Evolutionary conservation across 306 rosid genomes (phyloP), one percentile per base, ranked within the genome.

Genomic region (Trifolium subterraneum): DNA sequence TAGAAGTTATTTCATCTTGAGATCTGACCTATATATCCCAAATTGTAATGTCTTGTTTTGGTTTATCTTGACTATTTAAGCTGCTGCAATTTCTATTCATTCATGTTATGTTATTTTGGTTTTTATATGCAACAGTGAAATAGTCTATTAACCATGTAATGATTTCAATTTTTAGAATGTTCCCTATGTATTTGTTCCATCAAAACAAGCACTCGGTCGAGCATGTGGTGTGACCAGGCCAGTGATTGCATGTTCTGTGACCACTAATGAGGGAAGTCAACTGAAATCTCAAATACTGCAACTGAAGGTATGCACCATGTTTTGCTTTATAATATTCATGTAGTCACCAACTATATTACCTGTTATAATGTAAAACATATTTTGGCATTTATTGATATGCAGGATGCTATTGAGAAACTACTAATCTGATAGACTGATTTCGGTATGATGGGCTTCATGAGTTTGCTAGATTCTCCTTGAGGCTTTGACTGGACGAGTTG

Each of bases 331-430:
- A 9, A 44, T 75, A 13, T 47, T 15, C 36, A 6, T 2, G 9
- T 50, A 13, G n/a, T 1, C 27, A 22, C 27, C 13, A 10, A 2
- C 69, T 50, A 16, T 58, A 18, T 64, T 48, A 63, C 12, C 10
- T 16, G 13, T 58, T 14, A 29, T 16, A 0, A 3, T 18, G 70
- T 14, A 64, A 61, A 6, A 54, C 8, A 73, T 64, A 51, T 84
- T 77, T 27, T 70, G 56, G 35, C 29, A 54, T 2, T 51, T 41
- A 16, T 29, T 47, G 65, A 69, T 51, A 63, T 83, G 79, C 85
- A 91, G 98, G 96, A 94, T 77, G 97, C 98, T 12, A 94, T 89
- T 63, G 98, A 94, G 86, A 94, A 94, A 84, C 95, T 94, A 64
- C 81, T 91, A 52, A 91, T 94, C 76, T 94, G 88, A 89, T 48